Conservation (phyloP, 257 asterid species). For the Solanum dulcamara region DNA sequence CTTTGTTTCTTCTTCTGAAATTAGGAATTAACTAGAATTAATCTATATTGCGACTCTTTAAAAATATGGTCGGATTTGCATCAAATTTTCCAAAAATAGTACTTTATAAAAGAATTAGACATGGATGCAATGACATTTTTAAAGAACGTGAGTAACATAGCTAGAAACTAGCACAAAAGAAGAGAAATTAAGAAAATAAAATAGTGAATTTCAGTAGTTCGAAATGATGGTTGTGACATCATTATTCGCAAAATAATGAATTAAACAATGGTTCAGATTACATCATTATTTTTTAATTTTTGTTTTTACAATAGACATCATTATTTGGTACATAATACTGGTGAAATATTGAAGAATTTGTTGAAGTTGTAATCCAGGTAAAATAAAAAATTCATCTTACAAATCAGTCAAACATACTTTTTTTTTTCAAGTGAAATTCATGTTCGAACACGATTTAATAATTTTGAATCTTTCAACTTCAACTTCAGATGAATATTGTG, state of each 20-base stretch:
- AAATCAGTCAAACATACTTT: neutral
- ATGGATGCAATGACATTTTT: neutral
- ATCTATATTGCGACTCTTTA: neutral
- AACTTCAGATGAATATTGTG: neutral
- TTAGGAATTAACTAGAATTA: neutral
- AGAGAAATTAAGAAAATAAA: neutral
- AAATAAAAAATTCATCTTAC: neutral
- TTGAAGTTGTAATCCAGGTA: neutral
- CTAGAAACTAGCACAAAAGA: neutral
- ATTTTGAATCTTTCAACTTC: neutral
- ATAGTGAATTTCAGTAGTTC: neutral
- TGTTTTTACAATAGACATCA: too few relatives aligned
- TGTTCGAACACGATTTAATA: neutral
- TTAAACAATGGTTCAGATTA: too few relatives aligned
- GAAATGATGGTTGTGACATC: neutral
- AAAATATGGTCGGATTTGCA: accelerated
- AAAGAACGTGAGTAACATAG: neutral
- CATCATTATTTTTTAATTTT: too few relatives aligned
- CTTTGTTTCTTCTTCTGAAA: neutral
- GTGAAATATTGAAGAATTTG: neutral
- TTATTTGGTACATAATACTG: too few relatives aligned
- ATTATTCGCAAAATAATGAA: neutral
- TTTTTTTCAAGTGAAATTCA: neutral
- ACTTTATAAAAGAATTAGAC: neutral
- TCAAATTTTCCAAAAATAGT: neutral